Base-by-base conservation (phyloP, 179 eudicot genomes). In the Silene vulgaris region DNA sequence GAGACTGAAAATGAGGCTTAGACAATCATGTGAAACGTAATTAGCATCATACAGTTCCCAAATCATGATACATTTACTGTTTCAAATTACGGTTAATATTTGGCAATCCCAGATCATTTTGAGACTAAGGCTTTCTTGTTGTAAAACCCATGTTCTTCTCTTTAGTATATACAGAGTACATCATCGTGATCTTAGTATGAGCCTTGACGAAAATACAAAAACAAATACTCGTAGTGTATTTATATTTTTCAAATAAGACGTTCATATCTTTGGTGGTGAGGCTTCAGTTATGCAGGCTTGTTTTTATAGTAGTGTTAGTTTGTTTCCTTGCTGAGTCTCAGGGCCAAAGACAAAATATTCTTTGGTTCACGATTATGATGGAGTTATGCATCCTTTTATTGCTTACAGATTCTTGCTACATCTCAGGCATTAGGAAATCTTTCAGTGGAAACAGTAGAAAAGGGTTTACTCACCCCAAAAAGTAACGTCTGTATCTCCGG, bases 401-500 rank as follows among this genome's bases (percentile, higher is more conserved):
- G 65, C 48, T 61, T 48, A 75, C 61, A 37, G 8, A 35, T 12
- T 50, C 65, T 28, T 59, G 52, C 37, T 48, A 30, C 65, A n/a
- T 73, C 80, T 76, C 91, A 95, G 99, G 96, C 89, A 45, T 74
- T 84, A 26, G 95, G 91, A 72, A 90, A 87, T 84, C 91, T 88
- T 60, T 89, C 97, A 1, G 86, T 86, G 68, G 97, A 95, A 84
- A 92, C 93, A 3, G 81, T 90, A 30, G 99, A 92, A 78, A 90
- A 75, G 73, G 97, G 97, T 16, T 64, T 92, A 62, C 87, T 95
- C 64, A 95, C 99, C 9, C 99, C 99, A 0, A 95, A 95, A 83
- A 92, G 95, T 84, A 92, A 92, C 11, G 99, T 95, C 1, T 95
- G 91, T 85, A 89, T 97, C 80, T 92, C 90, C 52, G 99, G 97